Evolutionary conservation across 768 basidiomycete genomes (phyloP).

Genomic region (Psilocybe sp.): DNA sequence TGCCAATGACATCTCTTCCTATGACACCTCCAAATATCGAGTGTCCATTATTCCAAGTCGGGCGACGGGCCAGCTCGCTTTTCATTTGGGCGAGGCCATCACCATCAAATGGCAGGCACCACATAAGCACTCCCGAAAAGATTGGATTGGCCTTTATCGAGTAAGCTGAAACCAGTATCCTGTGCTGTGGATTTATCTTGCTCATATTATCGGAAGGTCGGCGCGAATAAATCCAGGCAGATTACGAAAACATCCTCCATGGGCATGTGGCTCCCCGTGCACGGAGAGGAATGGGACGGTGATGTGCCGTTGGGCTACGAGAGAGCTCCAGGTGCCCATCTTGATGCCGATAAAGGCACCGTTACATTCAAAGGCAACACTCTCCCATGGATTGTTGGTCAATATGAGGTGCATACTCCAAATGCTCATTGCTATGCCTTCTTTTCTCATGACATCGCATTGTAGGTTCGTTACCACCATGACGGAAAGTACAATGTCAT

Average conservation of each 20-base stretch:
- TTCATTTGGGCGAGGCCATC: slow-evolving; percentile 91
- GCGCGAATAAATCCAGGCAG: slow-evolving; percentile 79
- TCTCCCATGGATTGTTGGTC: slow-evolving; percentile 83
- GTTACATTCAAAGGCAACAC: slow-evolving; percentile 76
- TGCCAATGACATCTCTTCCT: slow-evolving; percentile 74
- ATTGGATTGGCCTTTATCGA: slow-evolving; percentile 95
- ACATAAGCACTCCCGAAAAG: slow-evolving; percentile 77
- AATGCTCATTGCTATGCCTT: not conserved
- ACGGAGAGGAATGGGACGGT: slow-evolving; percentile 92
- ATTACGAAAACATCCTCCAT: slow-evolving; percentile 84
- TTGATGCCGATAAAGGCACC: slow-evolving; percentile 54
- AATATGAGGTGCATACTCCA: slow-evolving; percentile 67
- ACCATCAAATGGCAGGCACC: slow-evolving; percentile 86
- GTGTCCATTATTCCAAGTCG: slow-evolving; percentile 54
- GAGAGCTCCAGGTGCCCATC: slow-evolving; percentile 30
- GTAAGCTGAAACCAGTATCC: slow-evolving; percentile 34
- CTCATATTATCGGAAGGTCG: slow-evolving; percentile 49
- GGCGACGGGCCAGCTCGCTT: slow-evolving; percentile 51
- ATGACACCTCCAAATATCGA: slow-evolving; percentile 79
- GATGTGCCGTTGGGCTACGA: slow-evolving; percentile 60
- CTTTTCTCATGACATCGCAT: not conserved
- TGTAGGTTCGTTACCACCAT: slow-evolving; percentile 85
- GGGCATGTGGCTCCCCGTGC: slow-evolving; percentile 92
- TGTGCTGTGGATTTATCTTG: slow-evolving; percentile 1
- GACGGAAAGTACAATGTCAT: slow-evolving; percentile 98